Conservation (phyloP, 1,139 yeast species). For the Saccharomyces hybrid region DNA sequence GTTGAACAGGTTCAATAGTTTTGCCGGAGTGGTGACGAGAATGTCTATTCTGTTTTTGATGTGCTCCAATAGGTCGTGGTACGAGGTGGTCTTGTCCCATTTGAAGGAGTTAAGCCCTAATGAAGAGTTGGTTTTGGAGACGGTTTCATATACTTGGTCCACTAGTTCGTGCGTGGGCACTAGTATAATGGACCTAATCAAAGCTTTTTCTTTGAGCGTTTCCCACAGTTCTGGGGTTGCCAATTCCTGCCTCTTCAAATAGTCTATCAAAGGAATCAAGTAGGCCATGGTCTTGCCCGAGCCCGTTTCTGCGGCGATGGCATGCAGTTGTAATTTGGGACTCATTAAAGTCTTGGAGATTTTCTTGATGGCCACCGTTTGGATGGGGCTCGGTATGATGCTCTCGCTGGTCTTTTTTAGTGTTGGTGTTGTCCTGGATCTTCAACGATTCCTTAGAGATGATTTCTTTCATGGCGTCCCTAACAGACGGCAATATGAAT, state of each 20-base stretch:
- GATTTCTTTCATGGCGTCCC: slow-evolving; percentile 56
- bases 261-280: slow-evolving; percentile 64
- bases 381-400: slow-evolving; percentile 56
- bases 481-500: slow-evolving; percentile 57
- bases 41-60: slow-evolving; percentile 59
- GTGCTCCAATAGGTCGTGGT: slow-evolving; percentile 43
- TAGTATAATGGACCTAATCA: slow-evolving; percentile 60
- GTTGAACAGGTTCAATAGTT: slow-evolving; percentile 41
- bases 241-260: slow-evolving; percentile 49
- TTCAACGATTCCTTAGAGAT: slow-evolving; percentile 40
- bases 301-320: slow-evolving; percentile 93
- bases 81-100: slow-evolving; percentile 51
- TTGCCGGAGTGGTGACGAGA: slow-evolving; percentile 77
- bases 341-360: slow-evolving; percentile 36
- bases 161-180: slow-evolving; percentile 88
- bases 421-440: slow-evolving; percentile 8
- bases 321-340: slow-evolving; percentile 50
- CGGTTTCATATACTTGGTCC: slow-evolving; percentile 59
- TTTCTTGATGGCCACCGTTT: slow-evolving; percentile 48
- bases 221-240: slow-evolving; percentile 34
- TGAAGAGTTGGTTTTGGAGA: slow-evolving; percentile 37
- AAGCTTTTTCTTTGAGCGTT: slow-evolving; percentile 34
- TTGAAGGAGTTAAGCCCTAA: slow-evolving; percentile 44
- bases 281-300: slow-evolving; percentile 95
- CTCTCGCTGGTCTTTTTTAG: slow-evolving; percentile 17